Percentiles rank a stretch among this genome's conserved stretches.
phyloP scores from a whole-genome alignment of 805 yeast species.

The Cyberlindnera petersonii region DNA sequence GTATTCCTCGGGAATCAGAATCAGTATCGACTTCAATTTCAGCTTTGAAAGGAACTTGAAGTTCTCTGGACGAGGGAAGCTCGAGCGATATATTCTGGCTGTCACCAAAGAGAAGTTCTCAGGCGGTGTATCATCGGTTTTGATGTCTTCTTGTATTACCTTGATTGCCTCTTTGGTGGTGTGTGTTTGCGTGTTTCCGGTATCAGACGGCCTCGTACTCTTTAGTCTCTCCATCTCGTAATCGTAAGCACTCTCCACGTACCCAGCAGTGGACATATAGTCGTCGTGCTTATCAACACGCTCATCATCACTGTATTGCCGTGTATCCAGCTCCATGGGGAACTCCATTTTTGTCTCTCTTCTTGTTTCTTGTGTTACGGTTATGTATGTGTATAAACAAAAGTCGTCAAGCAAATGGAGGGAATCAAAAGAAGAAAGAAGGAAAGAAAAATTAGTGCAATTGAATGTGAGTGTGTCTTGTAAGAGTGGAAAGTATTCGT shows the following conservation, averaged over 20 bases:
- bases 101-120: conserved; percentile 89
- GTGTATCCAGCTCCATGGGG: conserved; percentile 15
- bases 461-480: too few relatives aligned
- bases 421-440: too few relatives aligned
- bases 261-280: conserved; percentile 1
- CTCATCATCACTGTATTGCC: conserved; percentile 21
- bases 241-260: conserved; percentile 2
- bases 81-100: conserved; percentile 73
- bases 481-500: too few relatives aligned
- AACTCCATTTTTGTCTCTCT: conserved; percentile 17
- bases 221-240: conserved; percentile 4
- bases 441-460: too few relatives aligned
- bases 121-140: conserved; percentile 57
- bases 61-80: conserved; percentile 86
- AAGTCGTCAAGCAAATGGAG: too few relatives aligned
- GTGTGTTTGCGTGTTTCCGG: too few relatives aligned
- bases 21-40: conserved; percentile 67
- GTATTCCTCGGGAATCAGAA: conserved; percentile 88
- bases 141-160: too few relatives aligned
- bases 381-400: not conserved
- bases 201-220: not conserved
- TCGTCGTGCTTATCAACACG: conserved; percentile 13
- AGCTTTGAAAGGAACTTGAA: conserved; percentile 63
- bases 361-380: not conserved
- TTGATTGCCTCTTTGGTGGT: too few relatives aligned